Percentiles rank a stretch among this genome's conserved stretches.
Evolutionary conservation across 2,329 filamentous ascomycete genomes (phyloP).

Genomic region (Alternaria hordeiaustralica): DNA sequence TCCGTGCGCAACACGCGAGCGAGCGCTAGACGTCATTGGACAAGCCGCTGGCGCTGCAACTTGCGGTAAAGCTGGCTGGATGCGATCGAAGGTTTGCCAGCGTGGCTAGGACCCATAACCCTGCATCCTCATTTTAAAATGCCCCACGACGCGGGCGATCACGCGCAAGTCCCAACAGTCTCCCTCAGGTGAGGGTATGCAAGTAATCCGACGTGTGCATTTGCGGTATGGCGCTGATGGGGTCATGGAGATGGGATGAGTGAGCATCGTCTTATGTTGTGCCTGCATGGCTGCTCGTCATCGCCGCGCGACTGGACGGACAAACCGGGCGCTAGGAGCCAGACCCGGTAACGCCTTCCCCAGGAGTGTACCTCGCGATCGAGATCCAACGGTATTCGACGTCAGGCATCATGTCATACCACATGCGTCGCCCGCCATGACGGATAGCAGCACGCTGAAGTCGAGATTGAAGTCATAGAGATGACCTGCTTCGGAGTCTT

Average conservation of each 20-base stretch:
- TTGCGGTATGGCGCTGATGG: conserved; percentile 5
- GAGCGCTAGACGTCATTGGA: conserved; percentile 27
- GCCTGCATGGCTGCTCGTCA: conserved; percentile 6
- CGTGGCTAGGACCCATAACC: conserved; percentile 23
- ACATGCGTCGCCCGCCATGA: conserved; percentile 1
- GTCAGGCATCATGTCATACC: conserved; percentile 3
- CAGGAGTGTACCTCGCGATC: background rate
- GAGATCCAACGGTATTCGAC: background rate
- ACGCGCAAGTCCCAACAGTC: conserved; percentile 5
- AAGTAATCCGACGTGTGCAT: conserved; percentile 6
- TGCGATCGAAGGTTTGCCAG: conserved; percentile 20
- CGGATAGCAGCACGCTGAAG: background rate
- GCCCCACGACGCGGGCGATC: conserved; percentile 7
- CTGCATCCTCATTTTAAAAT: conserved; percentile 18
- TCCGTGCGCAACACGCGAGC: conserved; percentile 23
- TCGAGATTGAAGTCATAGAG: background rate
- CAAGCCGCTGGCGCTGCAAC: conserved; percentile 3
- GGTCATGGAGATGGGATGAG: conserved; percentile 23
- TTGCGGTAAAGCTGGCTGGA: conserved; percentile 19
- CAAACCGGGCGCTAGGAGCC: conserved; percentile 6
- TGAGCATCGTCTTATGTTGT: conserved; percentile 9
- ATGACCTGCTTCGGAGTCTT: background rate
- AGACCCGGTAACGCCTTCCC: conserved; percentile 4
- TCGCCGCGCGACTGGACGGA: conserved; percentile 1
- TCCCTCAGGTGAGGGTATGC: conserved; percentile 6